Base-by-base conservation (phyloP, 1,139 yeast genomes). In the Saccharomyces hybrid region DNA sequence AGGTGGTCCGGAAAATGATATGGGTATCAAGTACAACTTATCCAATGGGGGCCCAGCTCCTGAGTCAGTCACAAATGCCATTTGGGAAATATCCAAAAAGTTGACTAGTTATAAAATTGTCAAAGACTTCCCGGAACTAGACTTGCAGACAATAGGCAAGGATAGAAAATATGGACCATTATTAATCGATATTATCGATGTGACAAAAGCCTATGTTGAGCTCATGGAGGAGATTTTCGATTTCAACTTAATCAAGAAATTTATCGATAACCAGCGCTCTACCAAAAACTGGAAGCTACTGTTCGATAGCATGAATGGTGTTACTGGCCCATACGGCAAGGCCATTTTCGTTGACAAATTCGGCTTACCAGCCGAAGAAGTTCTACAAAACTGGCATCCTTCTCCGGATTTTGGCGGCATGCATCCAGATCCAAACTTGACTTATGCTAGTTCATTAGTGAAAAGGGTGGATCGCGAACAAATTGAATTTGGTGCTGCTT, bases 21-120 rank as follows among this genome's bases (percentile, higher is more conserved):
- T 91, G 72, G 99, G 99, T 56, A 93, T 93, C 76, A 93, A 93
- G 76, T 93, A 93, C 77, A 93, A 93, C 72, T 78, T 93, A 72
- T 82, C 88, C 59, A 91, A 93, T 68, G 99, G 99, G 60, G 99
- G 97, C 1, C 99, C 99, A 46, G 99, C 98, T n/a, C 99, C 99
- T 3, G 99, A 93, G 72, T 76, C 86, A 16, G 95, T 93, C 58
- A 93, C 99, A 29, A 81, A 93, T 74, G 81, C 83, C 72, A 93
- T 93, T 66, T 93, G 75, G 73, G 93, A 84, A 57, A 79, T 77
- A 42, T 82, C 96, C 25, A 80, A 78, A 66, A 66, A 72, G 44
- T 75, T 93, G 64, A 71, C 77, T 8, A 71, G 75, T 55, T 90
- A 88, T 75, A 82, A 84, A 68, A 79, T 81, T 54, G 71, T 76